Evolutionary conservation across 257 asterid species (phyloP).

Genomic region (Capsicum baccatum): DNA sequence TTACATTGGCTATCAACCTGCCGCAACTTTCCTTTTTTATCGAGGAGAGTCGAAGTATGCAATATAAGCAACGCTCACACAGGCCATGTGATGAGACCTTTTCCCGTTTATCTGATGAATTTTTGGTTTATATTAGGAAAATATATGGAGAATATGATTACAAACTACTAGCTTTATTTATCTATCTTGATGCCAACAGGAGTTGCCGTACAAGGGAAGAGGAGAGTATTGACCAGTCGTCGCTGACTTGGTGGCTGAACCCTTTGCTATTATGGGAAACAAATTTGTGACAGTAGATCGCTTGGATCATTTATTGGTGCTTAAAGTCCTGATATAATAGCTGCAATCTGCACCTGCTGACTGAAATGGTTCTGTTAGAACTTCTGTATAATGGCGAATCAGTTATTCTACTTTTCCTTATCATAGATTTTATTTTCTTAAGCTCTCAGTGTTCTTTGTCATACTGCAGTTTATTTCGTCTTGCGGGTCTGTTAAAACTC

Average conservation of each 20-base stretch:
- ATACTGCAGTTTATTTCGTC: background rate
- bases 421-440: background rate
- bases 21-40: background rate
- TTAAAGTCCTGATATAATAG: conserved; percentile 36
- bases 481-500: background rate
- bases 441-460: background rate
- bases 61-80: background rate
- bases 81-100: background rate
- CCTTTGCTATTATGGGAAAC: conserved; percentile 35
- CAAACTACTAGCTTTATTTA: background rate
- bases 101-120: background rate
- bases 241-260: background rate
- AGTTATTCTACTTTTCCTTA: background rate
- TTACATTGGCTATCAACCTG: background rate
- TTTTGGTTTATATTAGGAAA: background rate
- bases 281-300: conserved; percentile 41
- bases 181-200: conserved; percentile 48
- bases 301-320: conserved; percentile 38
- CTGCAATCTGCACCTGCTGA: conserved; percentile 4
- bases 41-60: background rate
- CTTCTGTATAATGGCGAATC: background rate
- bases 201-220: conserved; percentile 76
- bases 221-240: conserved; percentile 59
- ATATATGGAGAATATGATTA: background rate
- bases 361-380: conserved; percentile 18